phyloP scores from a whole-genome alignment of 495 filamentous ascomycete species.

The Oidiodendron maius region DNA sequence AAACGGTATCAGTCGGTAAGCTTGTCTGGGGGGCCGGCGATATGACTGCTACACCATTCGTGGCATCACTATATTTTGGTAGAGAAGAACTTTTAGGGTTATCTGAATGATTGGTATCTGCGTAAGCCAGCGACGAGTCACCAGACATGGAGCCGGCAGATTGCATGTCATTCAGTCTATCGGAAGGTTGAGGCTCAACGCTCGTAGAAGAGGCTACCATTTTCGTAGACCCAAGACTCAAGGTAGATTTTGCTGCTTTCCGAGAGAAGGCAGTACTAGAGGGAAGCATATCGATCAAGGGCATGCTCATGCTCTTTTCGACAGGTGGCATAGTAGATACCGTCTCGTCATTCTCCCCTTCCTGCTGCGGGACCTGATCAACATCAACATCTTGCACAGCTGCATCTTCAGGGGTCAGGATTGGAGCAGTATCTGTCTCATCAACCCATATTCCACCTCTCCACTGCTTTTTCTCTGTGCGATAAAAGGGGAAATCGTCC shows the following conservation, averaged over 20 bases:
- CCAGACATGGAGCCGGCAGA: constrained; percentile 59
- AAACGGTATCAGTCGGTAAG: constrained; percentile 48
- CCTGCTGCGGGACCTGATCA: constrained; percentile 39
- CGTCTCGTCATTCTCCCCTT: constrained; percentile 24
- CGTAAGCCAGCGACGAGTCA: constrained; percentile 56
- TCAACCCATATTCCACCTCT: constrained; percentile 86
- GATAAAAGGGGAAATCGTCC: constrained; percentile 89
- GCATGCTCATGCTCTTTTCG: constrained; percentile 58
- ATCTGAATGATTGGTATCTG: constrained; percentile 57
- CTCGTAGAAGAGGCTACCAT: constrained; percentile 32
- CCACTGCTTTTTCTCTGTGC: constrained; percentile 67
- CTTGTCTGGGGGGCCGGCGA: constrained; percentile 52
- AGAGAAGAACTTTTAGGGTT: constrained; percentile 37
- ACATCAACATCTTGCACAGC: constrained; percentile 54
- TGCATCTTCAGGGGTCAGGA: constrained; percentile 34
- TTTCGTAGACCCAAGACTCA: constrained; percentile 12
- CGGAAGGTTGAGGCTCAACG: constrained; percentile 33
- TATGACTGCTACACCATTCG: constrained; percentile 60
- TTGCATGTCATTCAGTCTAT: constrained; percentile 53
- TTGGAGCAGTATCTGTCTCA: constrained; percentile 36
- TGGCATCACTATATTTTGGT: constrained; percentile 49
- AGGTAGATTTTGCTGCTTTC: constrained; percentile 17
- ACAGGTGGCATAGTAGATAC: constrained; percentile 35
- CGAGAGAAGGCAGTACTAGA: constrained; percentile 14
- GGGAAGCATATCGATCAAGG: constrained; percentile 25